A percentile compares a stretch with the other conserved stretches of the same genome.
Evolutionary conservation across 441 rosid genomes (phyloP).

Genomic region (Croton setiger): DNA sequence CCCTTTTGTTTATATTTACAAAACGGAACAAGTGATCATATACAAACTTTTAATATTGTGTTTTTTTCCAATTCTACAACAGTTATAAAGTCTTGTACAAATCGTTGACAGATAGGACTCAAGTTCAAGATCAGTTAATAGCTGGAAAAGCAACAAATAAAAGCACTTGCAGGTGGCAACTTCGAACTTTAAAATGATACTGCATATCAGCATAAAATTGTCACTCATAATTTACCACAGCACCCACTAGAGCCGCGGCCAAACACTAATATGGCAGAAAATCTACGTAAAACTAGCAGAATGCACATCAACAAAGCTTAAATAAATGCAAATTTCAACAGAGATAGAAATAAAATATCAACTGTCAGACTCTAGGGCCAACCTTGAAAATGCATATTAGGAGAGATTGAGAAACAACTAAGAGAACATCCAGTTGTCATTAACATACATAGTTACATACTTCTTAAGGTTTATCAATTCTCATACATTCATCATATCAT

Average conservation of each 20-base stretch:
- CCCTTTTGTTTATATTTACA: neutral
- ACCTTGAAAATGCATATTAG: neutral
- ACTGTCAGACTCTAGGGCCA: neutral
- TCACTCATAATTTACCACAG: neutral
- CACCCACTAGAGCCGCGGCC: neutral
- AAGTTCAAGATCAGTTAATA: neutral
- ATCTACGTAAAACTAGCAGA: neutral
- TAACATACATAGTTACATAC: neutral
- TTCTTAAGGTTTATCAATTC: neutral
- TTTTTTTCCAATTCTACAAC: neutral
- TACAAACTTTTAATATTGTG: neutral
- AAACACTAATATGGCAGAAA: neutral
- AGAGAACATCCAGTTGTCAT: neutral
- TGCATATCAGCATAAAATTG: neutral
- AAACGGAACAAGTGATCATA: neutral
- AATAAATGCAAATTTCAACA: neutral
- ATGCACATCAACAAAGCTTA: neutral
- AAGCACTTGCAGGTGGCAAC: neutral
- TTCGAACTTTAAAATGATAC: neutral
- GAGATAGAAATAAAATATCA: neutral
- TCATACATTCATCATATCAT: neutral
- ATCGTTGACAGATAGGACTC: neutral
- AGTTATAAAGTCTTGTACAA: neutral
- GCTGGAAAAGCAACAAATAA: neutral
- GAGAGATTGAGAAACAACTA: neutral